Percentiles rank a stretch among this genome's conserved stretches.
These are phyloP conservation scores for Pseudogymnoascus sp. DNA, from an alignment of 2,329 filamentous ascomycete genomes.

Conservation along the genomic window DNA sequence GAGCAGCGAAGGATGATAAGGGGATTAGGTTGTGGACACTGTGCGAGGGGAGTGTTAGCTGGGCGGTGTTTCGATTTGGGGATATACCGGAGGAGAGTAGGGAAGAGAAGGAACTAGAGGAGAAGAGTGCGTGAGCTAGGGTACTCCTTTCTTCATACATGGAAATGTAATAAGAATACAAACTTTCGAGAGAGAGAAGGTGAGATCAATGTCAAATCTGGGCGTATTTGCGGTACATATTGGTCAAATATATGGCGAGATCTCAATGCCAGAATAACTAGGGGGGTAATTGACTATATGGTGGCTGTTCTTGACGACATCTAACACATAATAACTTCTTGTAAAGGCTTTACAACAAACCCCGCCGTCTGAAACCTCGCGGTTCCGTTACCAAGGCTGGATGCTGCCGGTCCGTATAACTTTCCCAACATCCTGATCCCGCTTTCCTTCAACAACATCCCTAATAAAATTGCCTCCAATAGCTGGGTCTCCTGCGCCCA, in stretches of 20 bases:
- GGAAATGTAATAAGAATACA: slow-evolving; percentile 63
- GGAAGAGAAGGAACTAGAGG: not conserved
- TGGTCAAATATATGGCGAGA: not conserved
- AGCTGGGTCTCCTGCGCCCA: slow-evolving; percentile 29
- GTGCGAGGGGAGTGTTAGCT: slow-evolving; percentile 43
- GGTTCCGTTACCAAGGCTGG: slow-evolving; percentile 19
- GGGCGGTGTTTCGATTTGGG: slow-evolving; percentile 45
- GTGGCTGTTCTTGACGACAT: no score
- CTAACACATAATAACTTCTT: not conserved
- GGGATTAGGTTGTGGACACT: slow-evolving; percentile 39
- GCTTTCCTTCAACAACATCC: slow-evolving; percentile 33
- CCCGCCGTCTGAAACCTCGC: not conserved
- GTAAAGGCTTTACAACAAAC: not conserved
- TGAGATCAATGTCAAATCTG: not conserved
- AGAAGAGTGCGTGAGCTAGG: not conserved
- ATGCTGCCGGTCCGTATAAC: slow-evolving; percentile 23
- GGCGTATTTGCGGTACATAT: not conserved
- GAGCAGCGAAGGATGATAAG: slow-evolving; percentile 42
- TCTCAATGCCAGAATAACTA: not conserved
- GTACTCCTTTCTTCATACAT: slow-evolving; percentile 21
- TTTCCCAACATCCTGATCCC: slow-evolving; percentile 35
- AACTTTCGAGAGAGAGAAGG: slow-evolving; percentile 28
- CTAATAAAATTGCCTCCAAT: slow-evolving; percentile 33
- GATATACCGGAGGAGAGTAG: slow-evolving; percentile 10
- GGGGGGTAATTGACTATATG: not conserved